A percentile compares a stretch with the other conserved stretches of the same genome.
Evolutionary conservation across 495 filamentous ascomycete species (phyloP).

Genomic region (Neurospora hispaniola): DNA sequence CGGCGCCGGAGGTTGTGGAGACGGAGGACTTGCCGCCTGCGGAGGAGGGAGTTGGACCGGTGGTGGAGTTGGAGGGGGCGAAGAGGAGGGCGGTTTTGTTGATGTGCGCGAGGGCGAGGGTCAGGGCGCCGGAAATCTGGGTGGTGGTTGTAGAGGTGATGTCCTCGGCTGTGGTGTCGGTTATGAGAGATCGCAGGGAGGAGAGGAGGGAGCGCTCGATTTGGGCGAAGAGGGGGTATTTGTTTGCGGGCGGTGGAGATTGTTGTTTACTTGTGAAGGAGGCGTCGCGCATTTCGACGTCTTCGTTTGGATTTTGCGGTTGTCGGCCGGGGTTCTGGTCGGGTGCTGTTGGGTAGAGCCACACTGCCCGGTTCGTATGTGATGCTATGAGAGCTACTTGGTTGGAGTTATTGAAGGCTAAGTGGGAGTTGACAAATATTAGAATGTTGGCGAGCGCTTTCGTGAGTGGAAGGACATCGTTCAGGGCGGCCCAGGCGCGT

Average conservation of each 20-base stretch:
- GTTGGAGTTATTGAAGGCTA: constrained; percentile 86
- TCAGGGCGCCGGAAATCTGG: constrained; percentile 83
- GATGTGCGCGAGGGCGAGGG: constrained; percentile 80
- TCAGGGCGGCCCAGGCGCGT: constrained; percentile 77
- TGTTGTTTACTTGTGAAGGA: constrained; percentile 6
- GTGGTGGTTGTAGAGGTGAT: constrained; percentile 54
- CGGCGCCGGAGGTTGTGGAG: constrained; percentile 17
- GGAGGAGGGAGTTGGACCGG: constrained; percentile 15
- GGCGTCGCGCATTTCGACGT: constrained; percentile 37
- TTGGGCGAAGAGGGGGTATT: constrained; percentile 82
- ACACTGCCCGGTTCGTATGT: constrained; percentile 71
- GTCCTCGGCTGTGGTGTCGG: constrained; percentile 47
- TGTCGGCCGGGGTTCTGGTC: constrained; percentile 7
- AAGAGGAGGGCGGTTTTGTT: constrained; percentile 45
- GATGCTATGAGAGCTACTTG: constrained; percentile 87
- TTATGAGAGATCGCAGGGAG: constrained; percentile 59
- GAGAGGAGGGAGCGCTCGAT: constrained; percentile 68
- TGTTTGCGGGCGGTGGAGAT: constrained; percentile 50
- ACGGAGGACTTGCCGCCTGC: constrained; percentile 11
- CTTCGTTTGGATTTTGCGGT: constrained; percentile 12
- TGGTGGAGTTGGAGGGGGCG: constrained; percentile 13
- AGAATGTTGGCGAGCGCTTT: constrained; percentile 82
- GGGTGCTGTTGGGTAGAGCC: constrained; percentile 63
- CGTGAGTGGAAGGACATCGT: constrained; percentile 66
- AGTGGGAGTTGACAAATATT: constrained; percentile 92